Evolutionary conservation across 352 stramenopile species (phyloP), one percentile per base, ranked within the genome.

Genomic region (Sclerospora graminicola): DNA sequence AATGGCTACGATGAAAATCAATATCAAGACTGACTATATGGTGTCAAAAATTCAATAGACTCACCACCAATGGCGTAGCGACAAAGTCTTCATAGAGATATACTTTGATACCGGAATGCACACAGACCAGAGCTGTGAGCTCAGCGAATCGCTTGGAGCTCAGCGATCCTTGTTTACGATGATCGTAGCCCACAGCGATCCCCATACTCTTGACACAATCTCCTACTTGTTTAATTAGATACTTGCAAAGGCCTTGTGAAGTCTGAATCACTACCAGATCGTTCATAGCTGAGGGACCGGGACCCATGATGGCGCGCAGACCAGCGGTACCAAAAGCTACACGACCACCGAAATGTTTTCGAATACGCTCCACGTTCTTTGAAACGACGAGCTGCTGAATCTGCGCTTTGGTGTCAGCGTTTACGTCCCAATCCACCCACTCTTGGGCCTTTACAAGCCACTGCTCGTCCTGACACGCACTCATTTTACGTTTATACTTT

Each of bases 11-110:
- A 14, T 16, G 7, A 35, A 35, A 18, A 9, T n/a, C n/a, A n/a
- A 35, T 2, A 16, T 35, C 30, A 35, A 35, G 11, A n/a, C n/a
- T n/a, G 21, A 6, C 21, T 7, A 35, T 8, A 15, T 33, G 4
- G 28, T 33, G 28, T 33, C 10, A n/a, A n/a, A n/a, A n/a, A n/a
- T n/a, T n/a, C n/a, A 7, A 29, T 21, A 26, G 6, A 66, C 57
- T 40, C 61, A 83, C 67, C 59, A 99, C 88, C 21, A 98, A 63
- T 7, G 95, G 96, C 7, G 96, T 99, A n/a, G 88, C 73, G n/a
- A 98, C 90, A 49, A 95, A 91, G 26, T 75, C 73, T 21, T 90
- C 70, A 48, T 92, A 94, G 3, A 97, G 61, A 45, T 84, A 93
- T n/a, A 97, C 89, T 40, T 85, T 90, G 51, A 96, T 74, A 35